Evolutionary conservation across 73 alveolate species (phyloP).

Genomic region (Uronychia setigera): DNA sequence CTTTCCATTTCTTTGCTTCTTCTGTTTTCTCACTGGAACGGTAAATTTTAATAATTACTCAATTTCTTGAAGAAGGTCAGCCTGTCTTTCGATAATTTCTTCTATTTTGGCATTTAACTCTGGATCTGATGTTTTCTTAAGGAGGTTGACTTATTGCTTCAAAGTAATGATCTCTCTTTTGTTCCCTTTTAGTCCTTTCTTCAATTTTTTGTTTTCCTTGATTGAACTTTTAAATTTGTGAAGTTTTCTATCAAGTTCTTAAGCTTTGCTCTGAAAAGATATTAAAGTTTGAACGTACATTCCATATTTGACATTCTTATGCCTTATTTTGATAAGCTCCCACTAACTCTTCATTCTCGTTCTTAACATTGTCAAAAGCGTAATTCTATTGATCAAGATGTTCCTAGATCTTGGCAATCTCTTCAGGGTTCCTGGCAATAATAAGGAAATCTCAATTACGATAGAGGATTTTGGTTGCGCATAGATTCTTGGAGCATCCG

Average conservation of each 20-base stretch:
- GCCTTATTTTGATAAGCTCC: slow-evolving; percentile 25
- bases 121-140: neutral
- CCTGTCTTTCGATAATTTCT: neutral
- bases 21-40: neutral
- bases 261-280: neutral
- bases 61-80: neutral
- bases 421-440: slow-evolving; percentile 44
- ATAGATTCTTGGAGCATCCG: slow-evolving; percentile 53
- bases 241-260: neutral
- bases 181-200: neutral
- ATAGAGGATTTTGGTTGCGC: slow-evolving; percentile 31
- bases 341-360: slow-evolving; percentile 38
- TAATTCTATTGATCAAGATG: slow-evolving; percentile 22
- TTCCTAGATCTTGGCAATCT: slow-evolving; percentile 25
- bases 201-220: neutral
- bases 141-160: neutral
- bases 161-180: neutral
- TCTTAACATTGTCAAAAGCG: slow-evolving; percentile 6
- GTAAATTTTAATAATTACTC: neutral
- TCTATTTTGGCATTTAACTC: neutral
- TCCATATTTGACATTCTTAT: slow-evolving; percentile 8
- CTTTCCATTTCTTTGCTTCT: neutral
- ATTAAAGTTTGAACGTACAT: neutral
- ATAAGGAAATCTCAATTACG: neutral
- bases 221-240: neutral